Percentiles rank a stretch among this genome's conserved stretches.
Conservation (phyloP, 1,284 basidiomycete genomes). For the Cryptococcus sp. region DNA sequence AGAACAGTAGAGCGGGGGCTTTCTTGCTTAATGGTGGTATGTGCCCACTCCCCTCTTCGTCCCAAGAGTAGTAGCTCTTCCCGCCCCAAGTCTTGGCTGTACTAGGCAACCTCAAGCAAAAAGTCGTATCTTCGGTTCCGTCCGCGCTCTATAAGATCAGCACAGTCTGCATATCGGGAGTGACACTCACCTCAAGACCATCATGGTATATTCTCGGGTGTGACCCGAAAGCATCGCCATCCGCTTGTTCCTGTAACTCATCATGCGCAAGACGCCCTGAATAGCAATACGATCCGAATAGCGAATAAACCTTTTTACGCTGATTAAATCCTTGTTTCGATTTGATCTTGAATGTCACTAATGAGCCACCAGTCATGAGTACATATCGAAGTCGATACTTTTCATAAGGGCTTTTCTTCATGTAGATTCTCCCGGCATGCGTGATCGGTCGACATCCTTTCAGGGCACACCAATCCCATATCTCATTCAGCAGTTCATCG, state of each 20-base stretch:
- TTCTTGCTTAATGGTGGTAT: conserved; percentile 27
- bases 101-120: conserved; percentile 29
- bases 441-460: conserved; percentile 39
- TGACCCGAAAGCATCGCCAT: conserved; percentile 20
- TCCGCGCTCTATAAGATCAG: conserved; percentile 24
- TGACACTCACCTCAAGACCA: conserved; percentile 32
- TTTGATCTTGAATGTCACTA: conserved; percentile 38
- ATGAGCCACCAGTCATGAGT: conserved; percentile 32
- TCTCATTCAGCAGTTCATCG: conserved; percentile 19
- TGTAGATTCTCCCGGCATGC: conserved; percentile 35
- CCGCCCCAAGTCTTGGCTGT: conserved; percentile 21
- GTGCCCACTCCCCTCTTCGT: conserved; percentile 16
- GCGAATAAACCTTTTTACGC: conserved; percentile 30
- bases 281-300: conserved; percentile 45
- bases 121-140: conserved; percentile 42
- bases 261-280: conserved; percentile 42
- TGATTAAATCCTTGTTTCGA: conserved; percentile 21
- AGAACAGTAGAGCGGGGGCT: conserved; percentile 30
- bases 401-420: conserved; percentile 27
- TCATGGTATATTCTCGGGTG: conserved; percentile 42
- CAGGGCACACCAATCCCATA: conserved; percentile 48
- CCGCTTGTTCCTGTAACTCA: conserved; percentile 27
- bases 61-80: conserved; percentile 31
- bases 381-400: conserved; percentile 38
- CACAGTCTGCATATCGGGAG: not conserved